Conservation (phyloP, 805 yeast genomes). For the Metschnikowia gelsemii region DNA sequence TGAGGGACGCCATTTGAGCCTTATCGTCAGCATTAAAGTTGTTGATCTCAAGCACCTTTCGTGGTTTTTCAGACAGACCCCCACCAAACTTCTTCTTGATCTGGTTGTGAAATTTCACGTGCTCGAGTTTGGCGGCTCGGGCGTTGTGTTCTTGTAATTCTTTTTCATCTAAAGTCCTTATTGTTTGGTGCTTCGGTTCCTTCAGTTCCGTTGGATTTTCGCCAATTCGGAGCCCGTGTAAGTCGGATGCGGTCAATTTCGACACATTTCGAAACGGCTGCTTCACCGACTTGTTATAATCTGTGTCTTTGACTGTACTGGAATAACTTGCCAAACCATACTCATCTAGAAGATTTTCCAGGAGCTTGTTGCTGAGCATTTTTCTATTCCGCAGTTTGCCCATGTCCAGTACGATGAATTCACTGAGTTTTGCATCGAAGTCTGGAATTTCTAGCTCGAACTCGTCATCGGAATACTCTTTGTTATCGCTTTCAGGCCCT, state of each 20-base stretch:
- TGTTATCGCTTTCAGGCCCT: constrained; percentile 1
- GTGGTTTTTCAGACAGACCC: not conserved
- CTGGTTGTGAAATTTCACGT: constrained; percentile 28
- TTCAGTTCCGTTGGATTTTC: constrained; percentile 7
- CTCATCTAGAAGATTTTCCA: constrained; percentile 37
- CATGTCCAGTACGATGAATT: constrained; percentile 17
- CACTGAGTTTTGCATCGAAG: constrained; percentile 21
- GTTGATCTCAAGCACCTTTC: constrained; percentile 36
- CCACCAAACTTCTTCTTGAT: constrained; percentile 31
- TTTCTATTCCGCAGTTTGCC: constrained; percentile 27
- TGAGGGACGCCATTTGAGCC: constrained; percentile 25
- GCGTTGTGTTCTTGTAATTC: constrained; percentile 29
- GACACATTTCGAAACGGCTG: constrained; percentile 21
- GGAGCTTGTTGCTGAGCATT: constrained; percentile 29
- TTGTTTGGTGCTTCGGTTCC: constrained; percentile 4
- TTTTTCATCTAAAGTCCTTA: constrained; percentile 26
- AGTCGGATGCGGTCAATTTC: constrained; percentile 27
- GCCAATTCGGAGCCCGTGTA: constrained; percentile 41
- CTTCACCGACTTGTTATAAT: constrained; percentile 28
- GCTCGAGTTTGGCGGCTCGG: constrained; percentile 27
- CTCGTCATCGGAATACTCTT: constrained; percentile 6
- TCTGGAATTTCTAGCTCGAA: constrained; percentile 17
- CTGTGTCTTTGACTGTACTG: constrained; percentile 29
- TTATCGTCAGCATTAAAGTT: constrained; percentile 28
- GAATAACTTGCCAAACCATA: constrained; percentile 37